These are phyloP conservation scores for Echeveria elegans DNA, from an alignment of 164 flowering plant genomes.

Conservation along the genomic window DNA sequence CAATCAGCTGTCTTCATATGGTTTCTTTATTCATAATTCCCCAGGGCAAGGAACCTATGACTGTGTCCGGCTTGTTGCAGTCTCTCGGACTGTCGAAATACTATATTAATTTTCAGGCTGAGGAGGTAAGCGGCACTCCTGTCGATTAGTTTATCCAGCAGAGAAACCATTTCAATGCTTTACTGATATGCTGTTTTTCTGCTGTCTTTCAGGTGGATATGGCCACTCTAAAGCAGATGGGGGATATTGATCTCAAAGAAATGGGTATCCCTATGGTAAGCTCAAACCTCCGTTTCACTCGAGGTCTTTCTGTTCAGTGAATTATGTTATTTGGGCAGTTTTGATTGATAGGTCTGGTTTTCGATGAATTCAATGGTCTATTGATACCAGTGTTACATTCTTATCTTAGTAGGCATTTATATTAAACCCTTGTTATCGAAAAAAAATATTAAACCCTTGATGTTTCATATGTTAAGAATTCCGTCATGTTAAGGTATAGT, in stretches of 20 bases:
- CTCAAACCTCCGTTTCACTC: background rate
- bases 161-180: background rate
- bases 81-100: conserved; percentile 38
- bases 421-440: background rate
- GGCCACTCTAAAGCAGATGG: conserved; percentile 35
- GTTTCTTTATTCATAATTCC: conserved; percentile 2
- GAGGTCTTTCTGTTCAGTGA: background rate
- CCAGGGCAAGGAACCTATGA: conserved; percentile 26
- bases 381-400: background rate
- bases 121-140: conserved; percentile 27
- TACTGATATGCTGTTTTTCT: background rate
- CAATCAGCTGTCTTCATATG: background rate
- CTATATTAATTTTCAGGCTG: conserved; percentile 34
- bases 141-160: background rate
- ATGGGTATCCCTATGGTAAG: conserved; percentile 40
- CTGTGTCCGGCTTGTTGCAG: conserved; percentile 33
- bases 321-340: background rate
- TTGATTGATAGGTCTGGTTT: background rate
- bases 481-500: background rate
- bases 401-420: background rate
- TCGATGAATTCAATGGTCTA: background rate
- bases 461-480: background rate
- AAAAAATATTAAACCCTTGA: no score
- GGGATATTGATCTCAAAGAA: conserved; percentile 32
- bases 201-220: conserved; percentile 26